These are phyloP conservation scores for Zygnema cylindricum DNA, from an alignment of 139 green algal species.

Conservation along the genomic window DNA sequence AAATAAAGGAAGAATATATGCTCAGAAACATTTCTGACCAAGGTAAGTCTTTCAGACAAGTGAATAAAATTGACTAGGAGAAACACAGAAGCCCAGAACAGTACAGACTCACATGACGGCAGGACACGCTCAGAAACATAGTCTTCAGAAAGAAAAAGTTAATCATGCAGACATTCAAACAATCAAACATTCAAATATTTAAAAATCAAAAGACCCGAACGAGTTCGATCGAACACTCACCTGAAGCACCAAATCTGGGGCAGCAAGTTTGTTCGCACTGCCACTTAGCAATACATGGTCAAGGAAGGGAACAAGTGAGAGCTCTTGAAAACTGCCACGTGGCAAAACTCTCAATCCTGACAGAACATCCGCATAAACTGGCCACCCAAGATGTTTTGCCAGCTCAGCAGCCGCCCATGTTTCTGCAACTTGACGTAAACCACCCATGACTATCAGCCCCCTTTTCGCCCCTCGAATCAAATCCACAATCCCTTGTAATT, in stretches of 20 bases:
- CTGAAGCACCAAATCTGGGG: constrained; percentile 67
- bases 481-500: constrained; percentile 16
- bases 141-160: no score
- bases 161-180: no score
- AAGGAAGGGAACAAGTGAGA: constrained; percentile 41
- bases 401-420: constrained; percentile 39
- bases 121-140: no score
- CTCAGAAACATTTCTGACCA: no score
- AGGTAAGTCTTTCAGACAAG: no score
- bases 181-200: no score
- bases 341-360: constrained; percentile 60
- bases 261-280: constrained; percentile 13
- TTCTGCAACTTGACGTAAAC: background rate
- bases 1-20: no score
- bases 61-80: no score
- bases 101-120: no score
- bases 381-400: constrained; percentile 78
- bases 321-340: constrained; percentile 9
- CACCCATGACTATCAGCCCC: constrained; percentile 44
- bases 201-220: no score
- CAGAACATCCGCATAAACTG: constrained; percentile 78
- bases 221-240: constrained; percentile 33
- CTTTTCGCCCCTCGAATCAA: constrained; percentile 48
- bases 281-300: constrained; percentile 62
- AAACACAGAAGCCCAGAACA: no score